These are phyloP conservation scores for Malus asiatica DNA, from an alignment of 306 rosid species.

Conservation along the genomic window DNA sequence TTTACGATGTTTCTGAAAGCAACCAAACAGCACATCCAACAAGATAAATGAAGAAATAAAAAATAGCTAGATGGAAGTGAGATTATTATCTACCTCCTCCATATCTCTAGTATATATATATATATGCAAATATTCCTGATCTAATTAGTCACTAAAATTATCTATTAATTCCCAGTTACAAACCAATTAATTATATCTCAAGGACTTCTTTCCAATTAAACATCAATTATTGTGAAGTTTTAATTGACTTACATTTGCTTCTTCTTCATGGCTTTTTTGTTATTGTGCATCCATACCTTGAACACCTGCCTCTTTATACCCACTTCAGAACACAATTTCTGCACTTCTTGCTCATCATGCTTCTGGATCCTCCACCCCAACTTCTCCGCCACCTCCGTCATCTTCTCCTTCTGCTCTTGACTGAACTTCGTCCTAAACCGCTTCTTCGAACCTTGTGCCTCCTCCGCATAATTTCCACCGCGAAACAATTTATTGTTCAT, in stretches of 20 bases:
- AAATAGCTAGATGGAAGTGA: too few relatives aligned
- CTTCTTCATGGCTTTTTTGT: slow-evolving; percentile 77
- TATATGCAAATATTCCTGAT: slow-evolving; percentile 3
- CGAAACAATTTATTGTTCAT: slow-evolving; percentile 18
- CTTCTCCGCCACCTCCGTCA: slow-evolving; percentile 83
- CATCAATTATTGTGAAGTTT: background rate
- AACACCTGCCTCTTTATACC: slow-evolving; percentile 71
- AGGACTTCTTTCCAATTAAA: background rate
- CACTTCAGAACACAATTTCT: slow-evolving; percentile 64
- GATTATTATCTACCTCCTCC: background rate
- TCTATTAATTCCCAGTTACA: background rate
- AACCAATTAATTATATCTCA: background rate
- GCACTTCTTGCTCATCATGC: slow-evolving; percentile 79
- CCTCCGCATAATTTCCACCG: slow-evolving; percentile 17
- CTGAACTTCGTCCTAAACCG: slow-evolving; percentile 76
- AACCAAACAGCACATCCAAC: background rate
- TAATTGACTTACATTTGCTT: slow-evolving; percentile 44
- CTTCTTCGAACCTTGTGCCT: slow-evolving; percentile 41
- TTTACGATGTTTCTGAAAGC: background rate
- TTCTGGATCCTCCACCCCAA: slow-evolving; percentile 89
- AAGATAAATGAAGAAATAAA: background rate
- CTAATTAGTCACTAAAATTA: background rate
- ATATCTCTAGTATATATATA: background rate
- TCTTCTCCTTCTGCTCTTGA: slow-evolving; percentile 65
- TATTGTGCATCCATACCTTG: slow-evolving; percentile 99